Percentiles rank a stretch among this genome's conserved stretches.
These are phyloP conservation scores for Furcasterigmium sp. DNA, from an alignment of 2,329 filamentous ascomycete species.

Conservation along the genomic window DNA sequence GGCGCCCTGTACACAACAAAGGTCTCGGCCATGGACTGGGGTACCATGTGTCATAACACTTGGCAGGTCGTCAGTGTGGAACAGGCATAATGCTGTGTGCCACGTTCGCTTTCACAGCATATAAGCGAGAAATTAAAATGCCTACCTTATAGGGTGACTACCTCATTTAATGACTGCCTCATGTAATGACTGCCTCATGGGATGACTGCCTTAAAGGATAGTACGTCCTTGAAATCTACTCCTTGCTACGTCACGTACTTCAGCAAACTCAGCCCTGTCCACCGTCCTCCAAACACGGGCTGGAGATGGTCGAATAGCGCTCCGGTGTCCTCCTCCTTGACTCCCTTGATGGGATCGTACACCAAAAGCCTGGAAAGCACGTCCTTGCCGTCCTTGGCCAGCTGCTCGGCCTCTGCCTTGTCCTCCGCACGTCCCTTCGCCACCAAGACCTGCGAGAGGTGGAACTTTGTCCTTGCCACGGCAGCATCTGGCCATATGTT, in stretches of 20 bases:
- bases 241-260: conserved; percentile 2
- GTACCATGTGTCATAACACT: too few relatives aligned
- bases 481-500: conserved; percentile 7
- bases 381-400: conserved; percentile 6
- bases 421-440: not conserved
- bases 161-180: too few relatives aligned
- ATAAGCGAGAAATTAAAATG: too few relatives aligned
- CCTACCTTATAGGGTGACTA: too few relatives aligned
- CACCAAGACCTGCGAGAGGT: conserved; percentile 3
- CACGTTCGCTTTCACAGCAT: too few relatives aligned
- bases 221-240: too few relatives aligned
- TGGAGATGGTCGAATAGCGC: conserved; percentile 7
- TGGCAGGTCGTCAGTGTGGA: too few relatives aligned
- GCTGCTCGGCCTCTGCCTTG: not conserved
- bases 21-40: too few relatives aligned
- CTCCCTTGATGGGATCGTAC: conserved; percentile 3
- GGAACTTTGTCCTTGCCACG: conserved; percentile 4
- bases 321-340: conserved; percentile 5
- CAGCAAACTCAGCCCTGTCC: conserved; percentile 2
- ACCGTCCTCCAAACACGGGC: conserved; percentile 6
- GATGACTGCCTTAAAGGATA: too few relatives aligned
- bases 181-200: too few relatives aligned
- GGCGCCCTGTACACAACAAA: too few relatives aligned
- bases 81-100: too few relatives aligned
- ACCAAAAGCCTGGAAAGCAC: conserved; percentile 4